These are phyloP conservation scores for Triglochin maritima DNA, from an alignment of 106 monocot genomes.

Conservation along the genomic window DNA sequence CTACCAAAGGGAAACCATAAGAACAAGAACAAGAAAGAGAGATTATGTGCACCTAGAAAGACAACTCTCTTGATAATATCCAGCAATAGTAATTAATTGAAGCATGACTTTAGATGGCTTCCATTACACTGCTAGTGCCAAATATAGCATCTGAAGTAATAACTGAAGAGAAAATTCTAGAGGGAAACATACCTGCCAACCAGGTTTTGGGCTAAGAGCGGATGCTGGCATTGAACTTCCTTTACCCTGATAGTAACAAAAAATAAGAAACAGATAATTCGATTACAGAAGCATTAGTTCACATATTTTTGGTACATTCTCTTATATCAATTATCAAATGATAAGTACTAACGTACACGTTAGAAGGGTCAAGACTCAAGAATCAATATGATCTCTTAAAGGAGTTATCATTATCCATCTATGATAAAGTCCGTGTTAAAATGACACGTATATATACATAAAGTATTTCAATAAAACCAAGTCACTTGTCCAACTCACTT, in stretches of 20 bases:
- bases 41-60: no score
- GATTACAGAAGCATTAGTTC: neutral
- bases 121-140: no score
- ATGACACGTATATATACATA: no score
- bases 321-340: neutral
- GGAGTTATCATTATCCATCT: no score
- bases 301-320: neutral
- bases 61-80: no score
- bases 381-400: neutral
- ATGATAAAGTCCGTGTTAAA: no score
- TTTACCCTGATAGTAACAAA: slow-evolving; percentile 56
- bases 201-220: slow-evolving; percentile 73
- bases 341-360: no score
- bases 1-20: neutral
- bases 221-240: slow-evolving; percentile 94
- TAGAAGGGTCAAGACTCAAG: neutral
- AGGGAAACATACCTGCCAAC: slow-evolving; percentile 58
- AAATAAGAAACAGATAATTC: neutral
- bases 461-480: no score
- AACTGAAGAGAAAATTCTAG: neutral
- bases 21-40: no score
- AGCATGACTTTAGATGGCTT: no score
- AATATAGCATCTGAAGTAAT: no score
- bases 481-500: slow-evolving; percentile 27
- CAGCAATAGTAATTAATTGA: no score